These are phyloP conservation scores for Bombardia bombarda DNA, from an alignment of 495 filamentous ascomycete genomes.

Conservation along the genomic window DNA sequence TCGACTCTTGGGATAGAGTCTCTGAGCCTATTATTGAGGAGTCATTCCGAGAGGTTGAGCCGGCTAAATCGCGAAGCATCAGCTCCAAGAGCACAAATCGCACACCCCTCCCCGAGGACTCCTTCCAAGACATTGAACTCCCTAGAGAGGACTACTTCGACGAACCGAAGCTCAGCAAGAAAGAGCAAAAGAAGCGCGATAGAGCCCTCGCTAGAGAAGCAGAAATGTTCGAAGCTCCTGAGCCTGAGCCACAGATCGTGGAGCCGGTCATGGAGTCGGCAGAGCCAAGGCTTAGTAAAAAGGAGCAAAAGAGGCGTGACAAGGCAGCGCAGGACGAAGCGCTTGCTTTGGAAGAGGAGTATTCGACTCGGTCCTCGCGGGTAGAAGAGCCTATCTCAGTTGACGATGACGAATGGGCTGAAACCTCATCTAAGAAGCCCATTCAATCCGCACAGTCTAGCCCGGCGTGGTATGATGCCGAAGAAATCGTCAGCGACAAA, in stretches of 20 bases:
- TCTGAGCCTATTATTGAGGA: neutral
- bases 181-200: constrained; percentile 16
- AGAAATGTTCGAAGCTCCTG: too few species aligned
- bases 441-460: constrained; percentile 24
- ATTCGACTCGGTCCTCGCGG: neutral
- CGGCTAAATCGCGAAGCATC: neutral
- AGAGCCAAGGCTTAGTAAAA: constrained; percentile 9
- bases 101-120: too few species aligned
- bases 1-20: too few species aligned
- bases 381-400: constrained; percentile 1
- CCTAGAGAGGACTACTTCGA: constrained; percentile 12
- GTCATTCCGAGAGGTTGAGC: neutral
- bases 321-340: neutral
- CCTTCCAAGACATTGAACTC: too few species aligned
- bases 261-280: too few species aligned
- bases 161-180: constrained; percentile 7
- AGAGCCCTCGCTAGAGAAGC: too few species aligned
- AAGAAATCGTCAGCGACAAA: constrained; percentile 2
- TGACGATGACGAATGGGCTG: constrained; percentile 9
- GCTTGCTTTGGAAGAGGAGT: constrained; percentile 7
- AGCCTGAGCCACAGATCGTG: too few species aligned
- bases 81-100: too few species aligned
- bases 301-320: constrained; percentile 16
- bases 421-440: constrained; percentile 16
- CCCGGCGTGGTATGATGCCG: constrained; percentile 15